These are phyloP conservation scores for Pachysolen tannophilus DNA, from an alignment of 805 yeast species.

Conservation along the genomic window DNA sequence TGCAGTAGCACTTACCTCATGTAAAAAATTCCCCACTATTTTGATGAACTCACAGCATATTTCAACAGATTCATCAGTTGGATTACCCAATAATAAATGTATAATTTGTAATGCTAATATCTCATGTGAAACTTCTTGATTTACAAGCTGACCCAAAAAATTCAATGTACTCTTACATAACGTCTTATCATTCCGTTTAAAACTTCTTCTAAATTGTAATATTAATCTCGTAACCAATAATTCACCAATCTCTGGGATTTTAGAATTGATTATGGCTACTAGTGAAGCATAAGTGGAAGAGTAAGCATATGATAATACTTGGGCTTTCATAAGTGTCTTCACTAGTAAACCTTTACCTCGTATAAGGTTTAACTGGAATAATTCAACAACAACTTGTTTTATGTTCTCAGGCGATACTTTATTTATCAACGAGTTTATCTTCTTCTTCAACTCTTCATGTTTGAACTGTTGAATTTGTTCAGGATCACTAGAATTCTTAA, in stretches of 20 bases:
- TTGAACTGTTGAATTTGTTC: conserved; percentile 39
- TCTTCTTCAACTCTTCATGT: conserved; percentile 48
- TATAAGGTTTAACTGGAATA: conserved; percentile 50
- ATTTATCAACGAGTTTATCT: conserved; percentile 41
- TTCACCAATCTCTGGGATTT: conserved; percentile 63
- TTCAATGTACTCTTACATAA: conserved; percentile 33
- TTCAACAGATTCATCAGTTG: conserved; percentile 48
- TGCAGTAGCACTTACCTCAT: conserved; percentile 33
- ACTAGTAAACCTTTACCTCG: conserved; percentile 57
- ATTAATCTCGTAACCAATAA: conserved; percentile 45
- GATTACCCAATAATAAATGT: conserved; percentile 34
- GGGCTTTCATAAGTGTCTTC: conserved; percentile 49
- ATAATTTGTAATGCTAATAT: conserved; percentile 44
- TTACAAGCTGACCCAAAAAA: conserved; percentile 56
- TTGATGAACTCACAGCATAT: conserved; percentile 43
- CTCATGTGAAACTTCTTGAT: conserved; percentile 53
- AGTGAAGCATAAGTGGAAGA: conserved; percentile 51
- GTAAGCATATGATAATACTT: conserved; percentile 29
- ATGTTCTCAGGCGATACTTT: conserved; percentile 39
- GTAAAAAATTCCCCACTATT: conserved; percentile 44
- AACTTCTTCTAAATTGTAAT: conserved; percentile 49
- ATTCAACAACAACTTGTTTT: conserved; percentile 33
- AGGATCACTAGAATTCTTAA: conserved; percentile 10
- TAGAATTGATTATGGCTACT: conserved; percentile 52
- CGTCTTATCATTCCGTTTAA: conserved; percentile 35